Base-by-base conservation (phyloP, 2,329 filamentous ascomycete species). In the Zalaria obscura region DNA sequence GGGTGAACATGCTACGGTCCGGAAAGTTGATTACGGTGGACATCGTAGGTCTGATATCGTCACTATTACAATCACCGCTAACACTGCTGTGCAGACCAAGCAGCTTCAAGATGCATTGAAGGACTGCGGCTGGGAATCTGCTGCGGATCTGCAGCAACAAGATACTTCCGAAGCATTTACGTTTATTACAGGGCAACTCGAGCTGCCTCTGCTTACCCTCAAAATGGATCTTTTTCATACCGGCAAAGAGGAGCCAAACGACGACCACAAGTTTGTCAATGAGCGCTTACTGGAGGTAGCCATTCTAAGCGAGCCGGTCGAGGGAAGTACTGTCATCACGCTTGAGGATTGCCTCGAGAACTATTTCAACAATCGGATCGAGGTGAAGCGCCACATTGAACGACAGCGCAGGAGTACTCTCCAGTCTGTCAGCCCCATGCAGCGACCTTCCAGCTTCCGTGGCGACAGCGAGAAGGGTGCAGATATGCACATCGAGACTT, bases 211-310 rank as follows among this genome's bases (percentile, higher is more conserved):
- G 2, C 72, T 96, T 26, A 88, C 88, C 0, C 64, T 96, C 32
- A 93, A 94, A 57, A 89, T 95, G 67, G 88, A 96, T 56, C 78
- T 96, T 9, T 95, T 89, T 51, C 91, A 95, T 55, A 83, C 86
- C 25, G 91, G 89, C 9, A 86, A 84, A 54, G 81, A 84, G 52
- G 76, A 81, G 47, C 80, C 82, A 39, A 76, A 77, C 34, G 87
- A 93, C 49, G 91, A 98, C 54, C 89, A 96, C 66, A 94, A 93
- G 57, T 85, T 94, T 43, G 78, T 95, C 40, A 89, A 93, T 50
- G 91, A 98, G 62, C 73, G 91, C 40, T 65, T 95, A 25, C 69
- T 98, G 5, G 91, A 96, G 54, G 76, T 98, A 34, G 88, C 87
- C 1, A 83, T 98, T n/a, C 84, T 86, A 0, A 70, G 79, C 1